These are phyloP conservation scores for Phialophora tarda DNA, from an alignment of 2,329 filamentous ascomycete species.

Conservation along the genomic window DNA sequence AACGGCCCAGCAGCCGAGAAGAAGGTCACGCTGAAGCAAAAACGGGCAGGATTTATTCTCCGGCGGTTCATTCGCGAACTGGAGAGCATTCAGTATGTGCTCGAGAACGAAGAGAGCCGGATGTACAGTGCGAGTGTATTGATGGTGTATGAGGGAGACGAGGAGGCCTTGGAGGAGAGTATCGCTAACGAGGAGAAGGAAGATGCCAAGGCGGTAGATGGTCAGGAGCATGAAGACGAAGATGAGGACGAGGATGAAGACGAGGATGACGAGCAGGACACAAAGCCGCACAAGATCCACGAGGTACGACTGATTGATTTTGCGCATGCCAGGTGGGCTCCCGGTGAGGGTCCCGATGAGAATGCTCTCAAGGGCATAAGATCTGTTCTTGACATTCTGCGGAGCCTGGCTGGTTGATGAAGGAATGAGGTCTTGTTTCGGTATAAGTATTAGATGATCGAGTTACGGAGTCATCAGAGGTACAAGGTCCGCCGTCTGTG, in stretches of 20 bases:
- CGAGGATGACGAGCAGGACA: slow-evolving; percentile 50
- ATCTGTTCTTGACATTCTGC: slow-evolving; percentile 73
- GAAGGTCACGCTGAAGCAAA: slow-evolving; percentile 40
- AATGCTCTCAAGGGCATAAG: slow-evolving; percentile 77
- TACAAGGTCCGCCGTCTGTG: background rate
- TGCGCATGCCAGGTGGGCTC: slow-evolving; percentile 85
- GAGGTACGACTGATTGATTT: slow-evolving; percentile 93
- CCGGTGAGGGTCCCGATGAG: slow-evolving; percentile 82
- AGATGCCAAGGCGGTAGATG: slow-evolving; percentile 30
- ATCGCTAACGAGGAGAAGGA: slow-evolving; percentile 46
- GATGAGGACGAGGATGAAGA: slow-evolving; percentile 41
- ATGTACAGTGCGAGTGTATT: slow-evolving; percentile 72
- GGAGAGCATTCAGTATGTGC: slow-evolving; percentile 52
- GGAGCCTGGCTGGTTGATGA: slow-evolving; percentile 49
- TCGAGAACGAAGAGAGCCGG: slow-evolving; percentile 64
- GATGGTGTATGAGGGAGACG: slow-evolving; percentile 70
- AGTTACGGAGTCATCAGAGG: background rate
- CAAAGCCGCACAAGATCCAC: slow-evolving; percentile 69
- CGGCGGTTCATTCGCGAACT: slow-evolving; percentile 51
- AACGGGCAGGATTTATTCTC: slow-evolving; percentile 53
- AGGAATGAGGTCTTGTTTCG: background rate
- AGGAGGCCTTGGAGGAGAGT: slow-evolving; percentile 58
- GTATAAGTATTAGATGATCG: too few species aligned
- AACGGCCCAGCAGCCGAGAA: slow-evolving; percentile 4
- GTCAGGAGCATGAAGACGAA: slow-evolving; percentile 22